phyloP scores from a whole-genome alignment of 345 rosid genomes.

The Aquilaria yunnanensis region DNA sequence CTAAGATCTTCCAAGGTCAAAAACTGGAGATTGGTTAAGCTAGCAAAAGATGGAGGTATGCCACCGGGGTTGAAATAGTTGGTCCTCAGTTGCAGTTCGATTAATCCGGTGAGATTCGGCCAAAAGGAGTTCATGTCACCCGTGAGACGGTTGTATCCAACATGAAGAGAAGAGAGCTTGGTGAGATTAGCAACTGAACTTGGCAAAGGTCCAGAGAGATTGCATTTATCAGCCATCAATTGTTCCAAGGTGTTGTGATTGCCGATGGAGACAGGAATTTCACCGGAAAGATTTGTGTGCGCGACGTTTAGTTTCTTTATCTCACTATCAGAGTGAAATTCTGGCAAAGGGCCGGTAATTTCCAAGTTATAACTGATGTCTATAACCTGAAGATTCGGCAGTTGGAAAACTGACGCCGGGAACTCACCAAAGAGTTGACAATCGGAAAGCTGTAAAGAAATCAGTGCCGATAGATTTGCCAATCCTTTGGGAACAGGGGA shows the following conservation, averaged over 20 bases:
- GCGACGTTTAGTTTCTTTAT: neutral
- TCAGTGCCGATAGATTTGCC: conserved; percentile 7
- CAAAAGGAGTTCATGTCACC: conserved; percentile 9
- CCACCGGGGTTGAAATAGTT: conserved; percentile 1
- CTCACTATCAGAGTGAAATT: conserved; percentile 8
- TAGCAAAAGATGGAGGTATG: conserved; percentile 8
- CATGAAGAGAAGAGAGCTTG: neutral
- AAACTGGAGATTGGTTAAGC: neutral
- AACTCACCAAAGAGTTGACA: conserved; percentile 5
- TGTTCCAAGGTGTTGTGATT: conserved; percentile 4
- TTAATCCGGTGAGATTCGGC: conserved; percentile 8
- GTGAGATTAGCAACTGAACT: conserved; percentile 17
- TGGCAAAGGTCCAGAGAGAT: conserved; percentile 16
- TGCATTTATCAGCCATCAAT: neutral
- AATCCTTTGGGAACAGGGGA: neutral
- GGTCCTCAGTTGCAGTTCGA: neutral
- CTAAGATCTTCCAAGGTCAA: neutral
- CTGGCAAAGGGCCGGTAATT: conserved; percentile 13
- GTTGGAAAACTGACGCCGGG: conserved; percentile 12
- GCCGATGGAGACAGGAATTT: conserved; percentile 11
- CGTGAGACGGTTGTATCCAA: accelerated
- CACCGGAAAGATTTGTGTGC: conserved; percentile 11
- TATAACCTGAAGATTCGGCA: conserved; percentile 14
- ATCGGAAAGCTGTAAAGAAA: neutral
- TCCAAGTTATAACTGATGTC: neutral